Base-by-base conservation (phyloP, 2,329 filamentous ascomycete genomes). In the Ophiostoma triangulosporum region DNA sequence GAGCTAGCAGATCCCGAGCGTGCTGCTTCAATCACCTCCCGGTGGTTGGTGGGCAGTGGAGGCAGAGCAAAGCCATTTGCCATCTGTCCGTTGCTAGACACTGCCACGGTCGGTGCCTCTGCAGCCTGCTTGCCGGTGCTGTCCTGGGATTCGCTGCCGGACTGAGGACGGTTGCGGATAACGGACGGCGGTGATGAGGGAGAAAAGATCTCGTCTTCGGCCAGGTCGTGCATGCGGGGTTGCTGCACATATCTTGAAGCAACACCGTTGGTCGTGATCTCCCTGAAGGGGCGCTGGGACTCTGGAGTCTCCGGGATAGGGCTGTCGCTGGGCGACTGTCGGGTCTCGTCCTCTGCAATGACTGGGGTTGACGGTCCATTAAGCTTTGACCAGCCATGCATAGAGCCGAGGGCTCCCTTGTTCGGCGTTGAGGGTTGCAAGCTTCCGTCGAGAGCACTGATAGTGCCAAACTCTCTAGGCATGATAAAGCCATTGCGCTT, bases 11-110 rank as follows among this genome's bases (percentile, higher is more conserved):
- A 80, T 22, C 71, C 70, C 27, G 76, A 73, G 57, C 81, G 83
- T 36, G 86, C 88, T 49, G 88, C 87, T 62, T 91, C 84, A 60
- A 96, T 95, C 55, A 78, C 83, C 68, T 93, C 80, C 60, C 81
- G 86, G 66, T 95, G 89, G 65, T 96, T 90, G 12, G 73, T 61
- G 38, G 90, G 91, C 55, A 96, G 73, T 31, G 89, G 89, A 35
- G 88, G 88, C 71, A 70, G 64, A 29, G 69, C 66, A 17, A 26
- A 48, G 33, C 68, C 65, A 2, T 66, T 57, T 11, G 69, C 68
- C 33, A 62, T 24, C 6, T 48, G 64, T 29, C 67, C 78, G 46
- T 77, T 75, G 66, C 89, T 95, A 35, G 78, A 73, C 40, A 76
- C 66, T 88, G 96, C 36, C 77, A 77, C 33, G 88, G 88, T 59